Evolutionary conservation across 78 protist species (phyloP), one percentile per base, ranked within the genome.

Genomic region (Guillardia theta): DNA sequence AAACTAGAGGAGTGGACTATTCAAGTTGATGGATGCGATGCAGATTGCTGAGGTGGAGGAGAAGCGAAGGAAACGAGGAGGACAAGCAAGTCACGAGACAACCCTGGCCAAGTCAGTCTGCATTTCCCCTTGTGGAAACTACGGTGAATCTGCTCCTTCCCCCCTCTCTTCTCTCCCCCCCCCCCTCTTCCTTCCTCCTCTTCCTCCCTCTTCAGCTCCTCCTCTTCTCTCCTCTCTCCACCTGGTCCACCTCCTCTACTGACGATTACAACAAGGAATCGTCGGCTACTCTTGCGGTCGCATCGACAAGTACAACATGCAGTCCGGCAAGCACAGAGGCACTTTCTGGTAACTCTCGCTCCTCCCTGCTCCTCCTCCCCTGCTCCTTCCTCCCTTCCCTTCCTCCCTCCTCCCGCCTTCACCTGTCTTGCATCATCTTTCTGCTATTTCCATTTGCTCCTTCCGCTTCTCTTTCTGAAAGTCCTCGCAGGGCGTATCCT

Each of bases 41-140:
- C n/a, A n/a, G n/a, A n/a, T n/a, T n/a, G n/a, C n/a, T n/a, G n/a
- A n/a, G n/a, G n/a, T n/a, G n/a, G n/a, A n/a, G n/a, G n/a, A n/a
- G n/a, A n/a, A n/a, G n/a, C n/a, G n/a, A n/a, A n/a, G n/a, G n/a
- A 53, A 53, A 18, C 12, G 62, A 18, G 62, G 62, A 12, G 62
- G 33, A 53, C 62, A 24, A 24, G 33, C 36, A 4, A 43, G 46
- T 36, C 83, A 70, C 10, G 83, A 70, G 83, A 1, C 21, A 24
- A 70, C 41, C 10, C n/a, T 36, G 83, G 83, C 83, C 36, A 19
- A 87, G 93, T 3, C 92, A 6, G 92, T 93, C 39, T 88, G 90
- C 50, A n/a, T 96, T 1, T 92, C 95, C 1, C 6, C 45, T 30
- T 96, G 97, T 43, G 97, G 97, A 43, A 92, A 96, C 88, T 96